Evolutionary conservation across 2,329 filamentous ascomycete genomes (phyloP).

Genomic region (Monilinia vaccinii-corymbosi): DNA sequence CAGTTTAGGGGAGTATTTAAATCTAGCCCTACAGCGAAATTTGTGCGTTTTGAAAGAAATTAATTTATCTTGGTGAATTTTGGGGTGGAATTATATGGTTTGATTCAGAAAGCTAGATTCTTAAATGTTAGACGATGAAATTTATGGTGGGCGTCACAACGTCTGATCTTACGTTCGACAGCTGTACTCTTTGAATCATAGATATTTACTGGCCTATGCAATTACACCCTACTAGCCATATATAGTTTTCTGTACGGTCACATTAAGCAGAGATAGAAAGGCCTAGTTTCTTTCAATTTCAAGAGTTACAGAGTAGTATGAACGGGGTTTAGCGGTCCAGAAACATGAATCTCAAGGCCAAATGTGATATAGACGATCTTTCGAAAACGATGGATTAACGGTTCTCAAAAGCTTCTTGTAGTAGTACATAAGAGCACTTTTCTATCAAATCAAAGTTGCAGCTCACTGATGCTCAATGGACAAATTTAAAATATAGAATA

Average conservation of each 20-base stretch:
- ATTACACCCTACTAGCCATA: background rate
- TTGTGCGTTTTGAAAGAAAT: too few species aligned
- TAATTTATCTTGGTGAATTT: background rate
- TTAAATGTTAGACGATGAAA: background rate
- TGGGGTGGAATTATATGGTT: background rate
- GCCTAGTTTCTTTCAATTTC: fast-evolving
- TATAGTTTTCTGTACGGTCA: background rate
- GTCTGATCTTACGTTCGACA: background rate
- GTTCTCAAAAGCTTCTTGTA: background rate
- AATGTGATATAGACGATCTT: too few species aligned
- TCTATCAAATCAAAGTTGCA: background rate
- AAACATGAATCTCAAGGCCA: background rate
- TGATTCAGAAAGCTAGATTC: background rate
- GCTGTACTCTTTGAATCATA: background rate
- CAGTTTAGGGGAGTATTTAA: background rate
- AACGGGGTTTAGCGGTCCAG: background rate
- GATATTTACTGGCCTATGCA: background rate
- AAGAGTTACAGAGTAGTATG: background rate
- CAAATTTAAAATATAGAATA: background rate
- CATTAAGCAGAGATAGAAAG: background rate
- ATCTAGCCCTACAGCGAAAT: background rate
- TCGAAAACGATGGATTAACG: too few species aligned
- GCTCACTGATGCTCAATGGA: background rate
- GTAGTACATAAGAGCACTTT: background rate
- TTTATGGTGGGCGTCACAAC: background rate